Base-by-base conservation (phyloP, 2,329 filamentous ascomycete species). In the Botrytis medusae region DNA sequence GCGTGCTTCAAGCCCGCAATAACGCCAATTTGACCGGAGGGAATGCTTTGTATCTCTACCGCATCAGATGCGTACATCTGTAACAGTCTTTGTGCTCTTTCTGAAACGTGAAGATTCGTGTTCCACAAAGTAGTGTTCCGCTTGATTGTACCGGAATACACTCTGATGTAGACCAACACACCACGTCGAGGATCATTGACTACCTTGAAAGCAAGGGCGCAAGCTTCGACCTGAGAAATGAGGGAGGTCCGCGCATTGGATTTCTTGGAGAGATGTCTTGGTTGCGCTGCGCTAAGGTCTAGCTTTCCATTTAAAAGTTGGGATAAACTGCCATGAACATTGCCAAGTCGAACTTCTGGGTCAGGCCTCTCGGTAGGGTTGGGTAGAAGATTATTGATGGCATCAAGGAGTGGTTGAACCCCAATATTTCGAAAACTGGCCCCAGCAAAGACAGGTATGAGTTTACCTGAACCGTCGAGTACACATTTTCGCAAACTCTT, bases 391-490 rank as follows among this genome's bases (percentile, higher is more conserved):
- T 98, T 93, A 14, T 94, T 89, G 20, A 98, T 90, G 54, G 93
- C 93, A 81, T 98, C 94, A 71, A 98, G 87, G 34, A 99, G 85
- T 42, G 95, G 94, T 81, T 98, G 94, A 6, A 98, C 94, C 12
- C 96, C 96, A 75, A 98, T 93, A 77, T 98, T 97, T 60, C 92
- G 90, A 82, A 98, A 94, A 81, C 95, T 98, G 8, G 95, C 95
- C 3, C 95, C 95, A 0, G 93, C 93, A 82, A 97, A 97, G 0
- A 98, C 88, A 0, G 95, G 95, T 61, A 96, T 92, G 29, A 97
- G 85, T n/a, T 84, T 85, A 69, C 93, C 94, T 16, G 91, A 87
- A 1, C 90, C 89, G 64, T 86, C 85, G 9, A 91, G 85, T 9
- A 97, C 89, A 57, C 90, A 91, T 63, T 90, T 87, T 48, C 95